Base-by-base conservation (phyloP, 331 rosid genomes). In the Acacia concinna region DNA sequence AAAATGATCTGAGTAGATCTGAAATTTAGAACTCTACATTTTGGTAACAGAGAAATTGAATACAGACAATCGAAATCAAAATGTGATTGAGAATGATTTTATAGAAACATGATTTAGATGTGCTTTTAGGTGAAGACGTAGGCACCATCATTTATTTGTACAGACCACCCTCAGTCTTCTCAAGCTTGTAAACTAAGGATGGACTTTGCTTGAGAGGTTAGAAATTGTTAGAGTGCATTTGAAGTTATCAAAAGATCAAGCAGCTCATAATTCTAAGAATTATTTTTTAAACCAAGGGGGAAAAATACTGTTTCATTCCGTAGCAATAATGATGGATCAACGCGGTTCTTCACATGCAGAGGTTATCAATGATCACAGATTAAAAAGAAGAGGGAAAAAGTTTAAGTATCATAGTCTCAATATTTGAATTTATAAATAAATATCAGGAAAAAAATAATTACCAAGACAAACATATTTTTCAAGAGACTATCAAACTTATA, bases 171-270 rank as follows among this genome's bases (percentile, higher is more conserved):
- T 21, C 25, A 32, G 49, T 65, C 27, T 5, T 37, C 28, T 67
- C 76, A 86, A 77, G 49, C 89, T 87, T 87, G 64, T 80, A 80
- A 75, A 59, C 74, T 27, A 85, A 85, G 88, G 30, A 62, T 84
- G 59, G 21, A 59, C 80, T 47, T 88, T 81, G 91, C 91, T 89
- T 89, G n/a, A 31, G 79, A 78, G 76, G 35, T 76, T 75, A 83
- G 88, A 81, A 82, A 76, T 51, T 71, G 35, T 85, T 60, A 23
- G 88, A 83, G 90, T 89, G 75, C 67, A 43, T 65, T 68, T 71
- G 57, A 91, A 89, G 89, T 89, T 66, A 74, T 62, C 12, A 23
- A 54, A n/a, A 27, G 49, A 43, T 17, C 67, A 1, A 54, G 14
- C 4, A 8, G n/a, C 13, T 75, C 41, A 38, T 32, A 47, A 71